Conservation (phyloP, 257 asterid species). For the Fraxinus anomala region DNA sequence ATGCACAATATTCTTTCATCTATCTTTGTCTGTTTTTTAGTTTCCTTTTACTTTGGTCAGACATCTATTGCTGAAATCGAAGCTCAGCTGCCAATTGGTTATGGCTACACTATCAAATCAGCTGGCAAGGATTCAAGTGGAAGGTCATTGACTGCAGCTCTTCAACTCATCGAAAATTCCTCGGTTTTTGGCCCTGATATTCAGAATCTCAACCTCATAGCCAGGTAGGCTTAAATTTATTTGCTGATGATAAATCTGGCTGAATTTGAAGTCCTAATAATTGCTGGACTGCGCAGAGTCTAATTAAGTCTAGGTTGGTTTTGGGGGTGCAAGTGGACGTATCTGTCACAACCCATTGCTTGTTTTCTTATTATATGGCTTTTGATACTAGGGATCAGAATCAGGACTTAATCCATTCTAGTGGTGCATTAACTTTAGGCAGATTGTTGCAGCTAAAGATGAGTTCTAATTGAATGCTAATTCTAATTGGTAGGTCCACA, state of each 20-base stretch:
- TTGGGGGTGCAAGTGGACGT: too few relatives aligned
- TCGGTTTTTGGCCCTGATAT: slow-evolving; percentile 38
- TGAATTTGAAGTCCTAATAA: neutral
- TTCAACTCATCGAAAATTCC: slow-evolving; percentile 29
- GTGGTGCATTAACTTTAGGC: too few relatives aligned
- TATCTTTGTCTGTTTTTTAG: neutral
- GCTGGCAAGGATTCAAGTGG: slow-evolving; percentile 20
- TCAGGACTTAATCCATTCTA: too few relatives aligned
- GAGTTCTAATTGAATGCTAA: too few relatives aligned
- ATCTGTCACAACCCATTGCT: too few relatives aligned
- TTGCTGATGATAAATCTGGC: neutral
- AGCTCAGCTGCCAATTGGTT: slow-evolving; percentile 21
- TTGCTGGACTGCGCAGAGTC: too few relatives aligned
- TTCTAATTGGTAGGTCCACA: too few relatives aligned
- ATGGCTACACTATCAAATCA: slow-evolving; percentile 29
- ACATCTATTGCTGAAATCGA: neutral
- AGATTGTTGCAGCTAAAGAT: too few relatives aligned
- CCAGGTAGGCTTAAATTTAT: slow-evolving; percentile 29
- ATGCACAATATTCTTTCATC: neutral
- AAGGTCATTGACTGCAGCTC: slow-evolving; percentile 21
- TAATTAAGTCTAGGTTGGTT: too few relatives aligned
- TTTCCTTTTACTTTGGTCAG: neutral
- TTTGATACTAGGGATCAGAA: too few relatives aligned
- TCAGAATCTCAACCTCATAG: slow-evolving; percentile 34
- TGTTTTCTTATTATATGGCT: too few relatives aligned